Evolutionary conservation across 164 flowering plant species (phyloP).

Genomic region (Liriodendron chinense): DNA sequence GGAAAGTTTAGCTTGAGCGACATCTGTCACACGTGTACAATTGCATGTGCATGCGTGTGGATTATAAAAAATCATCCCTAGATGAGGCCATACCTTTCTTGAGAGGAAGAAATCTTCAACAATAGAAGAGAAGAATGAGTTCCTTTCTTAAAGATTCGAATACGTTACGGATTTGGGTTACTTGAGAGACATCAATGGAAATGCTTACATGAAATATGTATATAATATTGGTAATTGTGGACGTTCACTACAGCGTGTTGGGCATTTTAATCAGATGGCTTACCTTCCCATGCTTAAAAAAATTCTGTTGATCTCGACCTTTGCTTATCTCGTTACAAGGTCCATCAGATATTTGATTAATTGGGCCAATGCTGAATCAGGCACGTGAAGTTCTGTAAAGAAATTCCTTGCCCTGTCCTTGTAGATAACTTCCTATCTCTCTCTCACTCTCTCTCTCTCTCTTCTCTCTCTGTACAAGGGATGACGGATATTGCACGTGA

Average conservation of each 20-base stretch:
- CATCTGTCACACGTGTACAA: too few relatives aligned
- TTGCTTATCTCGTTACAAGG: neutral
- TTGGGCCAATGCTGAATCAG: neutral
- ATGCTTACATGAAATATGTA: neutral
- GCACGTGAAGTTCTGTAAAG: too few relatives aligned
- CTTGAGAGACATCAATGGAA: neutral
- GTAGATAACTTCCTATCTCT: too few relatives aligned
- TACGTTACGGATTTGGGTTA: neutral
- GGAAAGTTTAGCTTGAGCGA: too few relatives aligned
- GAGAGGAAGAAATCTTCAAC: neutral
- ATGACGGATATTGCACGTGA: too few relatives aligned
- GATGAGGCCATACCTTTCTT: neutral
- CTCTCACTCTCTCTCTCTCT: too few relatives aligned
- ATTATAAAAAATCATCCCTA: too few relatives aligned
- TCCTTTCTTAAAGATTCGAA: neutral
- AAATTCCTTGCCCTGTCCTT: too few relatives aligned
- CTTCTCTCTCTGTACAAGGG: neutral
- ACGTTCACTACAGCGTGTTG: neutral
- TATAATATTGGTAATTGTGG: neutral
- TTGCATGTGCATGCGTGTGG: too few relatives aligned
- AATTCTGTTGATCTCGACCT: neutral
- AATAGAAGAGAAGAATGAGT: neutral
- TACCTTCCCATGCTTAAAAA: neutral
- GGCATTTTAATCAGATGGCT: constrained; percentile 1
- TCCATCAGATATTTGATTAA: neutral